phyloP scores from a whole-genome alignment of 176 grass and related monocot genomes.

The Ensete glaucum region DNA sequence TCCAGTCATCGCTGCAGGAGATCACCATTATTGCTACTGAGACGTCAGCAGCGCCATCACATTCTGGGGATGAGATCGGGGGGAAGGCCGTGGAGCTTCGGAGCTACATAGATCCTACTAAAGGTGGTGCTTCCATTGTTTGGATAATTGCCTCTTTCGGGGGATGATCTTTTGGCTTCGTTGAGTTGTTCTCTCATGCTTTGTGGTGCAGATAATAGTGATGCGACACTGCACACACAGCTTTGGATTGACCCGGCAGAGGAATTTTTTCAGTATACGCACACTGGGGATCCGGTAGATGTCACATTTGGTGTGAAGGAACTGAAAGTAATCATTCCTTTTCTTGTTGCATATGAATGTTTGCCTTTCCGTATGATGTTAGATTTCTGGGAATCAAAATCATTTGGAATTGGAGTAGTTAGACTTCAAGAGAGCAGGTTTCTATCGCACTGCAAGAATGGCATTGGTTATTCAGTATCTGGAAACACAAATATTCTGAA shows the following conservation, averaged over 20 bases:
- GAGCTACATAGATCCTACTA: conserved; percentile 78
- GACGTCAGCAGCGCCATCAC: conserved; percentile 22
- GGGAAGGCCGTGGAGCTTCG: conserved; percentile 82
- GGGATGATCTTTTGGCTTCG: background rate
- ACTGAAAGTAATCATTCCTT: conserved; percentile 43
- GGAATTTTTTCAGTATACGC: conserved; percentile 78
- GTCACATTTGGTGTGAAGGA: conserved; percentile 90
- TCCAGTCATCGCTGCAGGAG: conserved; percentile 92
- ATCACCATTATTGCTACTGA: conserved; percentile 80
- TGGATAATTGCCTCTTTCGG: background rate
- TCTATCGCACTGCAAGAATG: too few relatives aligned
- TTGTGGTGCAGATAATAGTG: conserved; percentile 53
- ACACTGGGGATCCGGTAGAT: conserved; percentile 71
- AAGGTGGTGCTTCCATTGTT: conserved; percentile 27
- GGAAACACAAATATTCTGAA: too few relatives aligned
- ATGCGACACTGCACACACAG: conserved; percentile 84
- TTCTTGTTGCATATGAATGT: background rate
- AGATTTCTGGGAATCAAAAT: background rate
- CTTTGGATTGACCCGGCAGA: conserved; percentile 82
- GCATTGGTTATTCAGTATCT: too few relatives aligned
- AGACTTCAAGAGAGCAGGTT: too few relatives aligned
- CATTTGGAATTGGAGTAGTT: too few relatives aligned
- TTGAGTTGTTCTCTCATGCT: conserved; percentile 11
- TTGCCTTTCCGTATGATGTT: background rate
- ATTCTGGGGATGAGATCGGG: conserved; percentile 30